Conservation (phyloP, 495 filamentous ascomycete genomes). For the Podospora sp. region DNA sequence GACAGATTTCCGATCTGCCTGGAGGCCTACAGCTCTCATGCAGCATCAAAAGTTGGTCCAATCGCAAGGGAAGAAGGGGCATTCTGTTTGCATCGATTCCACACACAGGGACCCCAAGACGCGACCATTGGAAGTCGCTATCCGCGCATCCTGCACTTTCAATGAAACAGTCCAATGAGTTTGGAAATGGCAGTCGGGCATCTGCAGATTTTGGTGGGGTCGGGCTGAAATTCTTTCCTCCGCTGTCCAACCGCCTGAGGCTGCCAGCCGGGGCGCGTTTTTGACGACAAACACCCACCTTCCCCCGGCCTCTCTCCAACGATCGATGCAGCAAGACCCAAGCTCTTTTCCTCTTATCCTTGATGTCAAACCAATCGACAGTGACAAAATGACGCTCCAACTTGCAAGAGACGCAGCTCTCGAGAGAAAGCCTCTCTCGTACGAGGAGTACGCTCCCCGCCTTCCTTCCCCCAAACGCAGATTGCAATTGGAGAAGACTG, state of each 20-base stretch:
- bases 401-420: too few species aligned
- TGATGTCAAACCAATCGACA: too few species aligned
- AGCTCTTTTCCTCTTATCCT: too few species aligned
- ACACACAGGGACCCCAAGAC: neutral
- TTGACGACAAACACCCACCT: too few species aligned
- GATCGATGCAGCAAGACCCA: too few species aligned
- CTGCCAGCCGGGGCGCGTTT: too few species aligned
- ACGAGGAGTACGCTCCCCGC: neutral
- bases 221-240: neutral
- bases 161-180: neutral
- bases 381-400: too few species aligned
- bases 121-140: neutral
- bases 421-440: neutral
- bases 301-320: too few species aligned
- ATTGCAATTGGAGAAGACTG: neutral
- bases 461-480: neutral
- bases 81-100: constrained; percentile 1
- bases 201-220: neutral
- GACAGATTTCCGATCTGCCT: neutral
- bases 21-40: neutral
- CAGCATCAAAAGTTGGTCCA: neutral
- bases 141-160: neutral
- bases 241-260: too few species aligned
- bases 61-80: neutral
- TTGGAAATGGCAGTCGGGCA: neutral